A percentile compares a stretch with the other conserved stretches of the same genome.
Conservation (phyloP, 2,329 filamentous ascomycete species). For the Colletotrichum sp. region DNA sequence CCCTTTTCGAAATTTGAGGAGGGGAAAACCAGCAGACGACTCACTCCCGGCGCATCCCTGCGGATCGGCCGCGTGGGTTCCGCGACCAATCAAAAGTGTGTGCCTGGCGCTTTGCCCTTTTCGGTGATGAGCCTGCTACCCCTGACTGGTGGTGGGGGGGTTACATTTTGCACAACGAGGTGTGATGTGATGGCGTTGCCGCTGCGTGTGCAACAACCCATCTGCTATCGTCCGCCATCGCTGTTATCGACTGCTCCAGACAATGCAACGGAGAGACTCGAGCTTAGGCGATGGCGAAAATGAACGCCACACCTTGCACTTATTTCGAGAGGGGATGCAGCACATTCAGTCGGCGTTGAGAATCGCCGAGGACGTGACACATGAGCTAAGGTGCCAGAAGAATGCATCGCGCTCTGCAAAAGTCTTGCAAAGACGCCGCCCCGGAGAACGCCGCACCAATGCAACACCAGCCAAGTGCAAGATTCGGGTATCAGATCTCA, state of each 20-base stretch:
- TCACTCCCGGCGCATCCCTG: conserved; percentile 25
- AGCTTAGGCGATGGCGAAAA: not conserved
- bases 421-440: not conserved
- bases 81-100: conserved; percentile 43
- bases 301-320: not conserved
- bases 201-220: not conserved
- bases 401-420: not conserved
- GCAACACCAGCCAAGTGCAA: not conserved
- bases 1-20: conserved; percentile 19
- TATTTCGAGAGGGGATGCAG: not conserved
- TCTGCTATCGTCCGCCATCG: not conserved
- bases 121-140: conserved; percentile 9
- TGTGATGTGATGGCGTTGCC: not conserved
- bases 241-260: not conserved
- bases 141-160: not conserved
- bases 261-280: not conserved
- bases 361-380: not conserved
- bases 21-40: conserved; percentile 10
- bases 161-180: not conserved
- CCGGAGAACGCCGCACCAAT: not conserved
- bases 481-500: conserved; percentile 1
- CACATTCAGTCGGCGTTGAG: not conserved
- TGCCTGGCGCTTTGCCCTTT: conserved; percentile 41
- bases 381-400: not conserved
- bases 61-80: conserved; percentile 33